Conservation (phyloP, 371 early-diverging fungal species). For the Syncephalastrum sp. region DNA sequence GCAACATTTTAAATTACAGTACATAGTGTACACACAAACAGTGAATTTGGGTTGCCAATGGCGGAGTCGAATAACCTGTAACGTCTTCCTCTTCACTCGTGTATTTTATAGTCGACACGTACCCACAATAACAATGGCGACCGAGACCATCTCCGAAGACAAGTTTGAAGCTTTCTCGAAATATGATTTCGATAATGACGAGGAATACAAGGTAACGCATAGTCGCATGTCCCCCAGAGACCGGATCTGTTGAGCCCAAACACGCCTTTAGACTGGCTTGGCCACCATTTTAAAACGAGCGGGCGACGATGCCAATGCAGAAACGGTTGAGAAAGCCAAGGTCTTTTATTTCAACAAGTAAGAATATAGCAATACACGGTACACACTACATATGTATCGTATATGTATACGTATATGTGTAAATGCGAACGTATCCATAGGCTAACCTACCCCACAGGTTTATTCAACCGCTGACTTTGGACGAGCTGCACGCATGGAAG, state of each 20-base stretch:
- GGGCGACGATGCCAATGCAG: slow-evolving; percentile 12
- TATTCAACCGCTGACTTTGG: slow-evolving; percentile 21
- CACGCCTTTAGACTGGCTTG: slow-evolving; percentile 15
- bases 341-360: slow-evolving; percentile 33
- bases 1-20: too few relatives aligned
- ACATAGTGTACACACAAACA: too few relatives aligned
- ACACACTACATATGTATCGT: too few relatives aligned
- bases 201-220: slow-evolving; percentile 17
- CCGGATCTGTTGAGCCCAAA: not conserved
- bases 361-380: not conserved
- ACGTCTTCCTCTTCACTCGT: too few relatives aligned
- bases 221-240: too few relatives aligned
- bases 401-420: not conserved
- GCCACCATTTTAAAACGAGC: slow-evolving; percentile 20
- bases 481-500: slow-evolving; percentile 23
- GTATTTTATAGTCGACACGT: too few relatives aligned
- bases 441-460: slow-evolving; percentile 12
- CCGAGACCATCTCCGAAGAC: too few relatives aligned
- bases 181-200: slow-evolving; percentile 29
- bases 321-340: slow-evolving; percentile 20
- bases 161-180: slow-evolving; percentile 21
- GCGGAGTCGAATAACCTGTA: too few relatives aligned
- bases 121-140: too few relatives aligned
- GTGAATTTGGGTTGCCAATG: too few relatives aligned
- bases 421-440: too few relatives aligned